A percentile compares a stretch with the other conserved stretches of the same genome.
phyloP scores from a whole-genome alignment of 257 asterid genomes.

The Nicotiana attenuata region DNA sequence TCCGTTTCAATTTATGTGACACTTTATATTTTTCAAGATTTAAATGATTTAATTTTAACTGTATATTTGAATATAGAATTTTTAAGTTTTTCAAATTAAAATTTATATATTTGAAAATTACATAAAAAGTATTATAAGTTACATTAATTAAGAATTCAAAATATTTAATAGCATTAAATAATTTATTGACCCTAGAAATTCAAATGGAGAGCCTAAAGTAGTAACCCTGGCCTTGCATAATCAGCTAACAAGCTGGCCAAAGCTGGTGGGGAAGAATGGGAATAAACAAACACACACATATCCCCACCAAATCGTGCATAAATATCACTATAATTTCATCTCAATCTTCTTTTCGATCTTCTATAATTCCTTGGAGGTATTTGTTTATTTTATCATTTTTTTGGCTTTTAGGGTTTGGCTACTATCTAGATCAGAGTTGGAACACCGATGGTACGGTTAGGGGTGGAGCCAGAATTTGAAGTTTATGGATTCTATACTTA shows the following conservation, averaged over 20 bases:
- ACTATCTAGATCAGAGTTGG: constrained; percentile 19
- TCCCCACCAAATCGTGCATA: constrained; percentile 31
- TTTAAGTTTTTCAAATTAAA: too few relatives aligned
- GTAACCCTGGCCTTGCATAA: constrained; percentile 20
- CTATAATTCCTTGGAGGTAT: neutral
- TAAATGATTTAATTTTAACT: too few relatives aligned
- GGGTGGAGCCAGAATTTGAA: too few relatives aligned
- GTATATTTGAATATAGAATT: too few relatives aligned
- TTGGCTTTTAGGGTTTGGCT: constrained; percentile 7
- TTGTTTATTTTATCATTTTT: constrained; percentile 13
- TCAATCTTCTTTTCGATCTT: constrained; percentile 13
- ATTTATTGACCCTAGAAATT: too few relatives aligned
- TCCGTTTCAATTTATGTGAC: too few relatives aligned
- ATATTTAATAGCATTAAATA: too few relatives aligned
- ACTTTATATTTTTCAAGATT: too few relatives aligned
- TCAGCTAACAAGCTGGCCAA: constrained; percentile 52
- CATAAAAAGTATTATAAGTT: too few relatives aligned
- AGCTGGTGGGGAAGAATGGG: constrained; percentile 19
- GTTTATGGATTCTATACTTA: too few relatives aligned
- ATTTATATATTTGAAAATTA: too few relatives aligned
- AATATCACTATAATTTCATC: neutral
- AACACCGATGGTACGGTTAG: neutral
- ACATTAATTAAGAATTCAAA: too few relatives aligned
- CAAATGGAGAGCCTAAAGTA: constrained; percentile 16
- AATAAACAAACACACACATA: constrained; percentile 21